Evolutionary conservation across 148 eudicot species (phyloP), one percentile per base, ranked within the genome.

Genomic region (Pharnaceum exiguum): DNA sequence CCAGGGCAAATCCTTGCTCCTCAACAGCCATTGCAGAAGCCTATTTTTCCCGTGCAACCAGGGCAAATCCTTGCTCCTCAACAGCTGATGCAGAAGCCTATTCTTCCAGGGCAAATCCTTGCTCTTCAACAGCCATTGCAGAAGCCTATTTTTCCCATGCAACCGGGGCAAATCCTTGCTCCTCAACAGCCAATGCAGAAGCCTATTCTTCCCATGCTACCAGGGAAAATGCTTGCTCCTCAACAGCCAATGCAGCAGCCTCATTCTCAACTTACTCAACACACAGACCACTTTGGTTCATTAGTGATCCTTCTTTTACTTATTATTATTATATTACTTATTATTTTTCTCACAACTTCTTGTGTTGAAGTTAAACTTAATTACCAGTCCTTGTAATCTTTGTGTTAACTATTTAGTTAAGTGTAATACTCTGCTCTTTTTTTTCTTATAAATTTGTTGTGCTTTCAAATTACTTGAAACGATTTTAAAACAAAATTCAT

Each of bases 211-310:
- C 31, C 83, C n/a, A 42, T 83, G 75, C 95, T 75, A 74, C 91
- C 66, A 67, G 83, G 79, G 59, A 94, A 81, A 65, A 67, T 79
- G 31, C 52, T 77, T 32, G 78, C 77, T 59, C 33, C 85, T 62
- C 94, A 77, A 48, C 83, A 71, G 35, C 32, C 84, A 46, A 55
- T 80, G 75, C 95, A 85, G 64, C 89, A 80, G 66, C 49, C 83
- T 50, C 94, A 79, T 44, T 60, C 87, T 56, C 95, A 81, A 59
- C 70, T 80, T 65, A 46, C 90, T 70, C 94, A 82, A 68, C n/a
- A n/a, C n/a, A n/a, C n/a, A n/a, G n/a, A n/a, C n/a, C n/a, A n/a
- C n/a, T n/a, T n/a, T n/a, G n/a, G n/a, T n/a, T n/a, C n/a, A n/a
- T n/a, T n/a, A n/a, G n/a, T n/a, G n/a, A n/a, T n/a, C n/a, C n/a